These are phyloP conservation scores for Meripilus lineatus DNA, from an alignment of 1,284 basidiomycete species.

Conservation along the genomic window DNA sequence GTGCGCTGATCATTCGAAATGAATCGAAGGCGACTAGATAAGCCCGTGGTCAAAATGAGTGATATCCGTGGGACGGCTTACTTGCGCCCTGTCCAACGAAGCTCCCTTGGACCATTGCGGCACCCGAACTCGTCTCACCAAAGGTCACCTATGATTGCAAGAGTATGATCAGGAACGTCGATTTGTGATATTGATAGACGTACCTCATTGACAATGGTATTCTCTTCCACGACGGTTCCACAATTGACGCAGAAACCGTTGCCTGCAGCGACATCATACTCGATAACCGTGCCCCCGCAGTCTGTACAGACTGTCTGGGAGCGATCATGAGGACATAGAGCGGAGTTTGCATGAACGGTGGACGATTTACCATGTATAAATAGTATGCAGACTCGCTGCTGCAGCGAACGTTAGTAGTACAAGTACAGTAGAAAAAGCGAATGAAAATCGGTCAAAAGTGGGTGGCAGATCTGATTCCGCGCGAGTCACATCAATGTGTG, in stretches of 20 bases:
- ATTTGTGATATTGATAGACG: not conserved
- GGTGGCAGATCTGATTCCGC: no score
- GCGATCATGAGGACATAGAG: no score
- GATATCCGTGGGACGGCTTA: conserved; percentile 43
- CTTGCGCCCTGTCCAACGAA: conserved; percentile 93
- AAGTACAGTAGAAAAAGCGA: no score
- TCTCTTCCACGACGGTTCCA: conserved; percentile 90
- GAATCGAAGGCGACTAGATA: conserved; percentile 6
- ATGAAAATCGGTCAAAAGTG: no score
- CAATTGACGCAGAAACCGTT: conserved; percentile 83
- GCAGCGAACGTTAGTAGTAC: no score
- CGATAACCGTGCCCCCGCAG: conserved; percentile 76
- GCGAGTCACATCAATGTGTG: no score
- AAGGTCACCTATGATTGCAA: conserved; percentile 67
- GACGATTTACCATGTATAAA: not conserved
- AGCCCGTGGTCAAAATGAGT: no score
- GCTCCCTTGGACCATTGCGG: conserved; percentile 93
- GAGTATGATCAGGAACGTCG: not conserved
- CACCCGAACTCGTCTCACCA: conserved; percentile 88
- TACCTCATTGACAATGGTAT: conserved; percentile 82
- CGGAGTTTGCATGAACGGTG: not conserved
- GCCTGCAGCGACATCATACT: conserved; percentile 77
- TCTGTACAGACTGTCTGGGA: conserved; percentile 55
- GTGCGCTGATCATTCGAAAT: conserved; percentile 45
- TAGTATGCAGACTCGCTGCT: no score